phyloP scores from a whole-genome alignment of 148 eudicot genomes.

The Vaccinium myrtillus region DNA sequence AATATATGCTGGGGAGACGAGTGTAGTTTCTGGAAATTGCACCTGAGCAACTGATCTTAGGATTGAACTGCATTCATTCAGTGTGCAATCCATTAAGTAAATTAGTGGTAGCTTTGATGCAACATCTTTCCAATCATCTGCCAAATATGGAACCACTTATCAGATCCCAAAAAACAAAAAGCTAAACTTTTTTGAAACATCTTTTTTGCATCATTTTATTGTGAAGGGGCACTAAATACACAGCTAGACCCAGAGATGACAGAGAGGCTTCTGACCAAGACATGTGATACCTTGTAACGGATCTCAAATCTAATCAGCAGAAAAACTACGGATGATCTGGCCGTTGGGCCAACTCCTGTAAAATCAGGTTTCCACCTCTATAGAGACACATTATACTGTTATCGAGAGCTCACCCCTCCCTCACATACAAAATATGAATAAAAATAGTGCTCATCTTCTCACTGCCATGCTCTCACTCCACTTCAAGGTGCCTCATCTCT shows the following conservation, averaged over 20 bases:
- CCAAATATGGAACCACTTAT: constrained; percentile 34
- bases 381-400: neutral
- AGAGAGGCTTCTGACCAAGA: constrained; percentile 2
- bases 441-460: neutral
- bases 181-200: neutral
- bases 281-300: neutral
- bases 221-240: neutral
- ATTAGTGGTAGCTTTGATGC: constrained; percentile 55
- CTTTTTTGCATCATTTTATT: neutral
- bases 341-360: neutral
- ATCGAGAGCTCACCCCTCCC: no score
- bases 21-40: constrained; percentile 12
- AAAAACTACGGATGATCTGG: neutral
- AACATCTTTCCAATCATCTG: constrained; percentile 51
- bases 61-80: constrained; percentile 79
- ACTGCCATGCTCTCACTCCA: neutral
- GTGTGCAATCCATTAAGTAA: constrained; percentile 80
- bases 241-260: neutral
- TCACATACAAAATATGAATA: neutral
- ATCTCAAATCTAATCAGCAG: neutral
- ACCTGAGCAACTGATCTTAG: constrained; percentile 64
- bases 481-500: neutral
- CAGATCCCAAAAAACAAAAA: neutral
- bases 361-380: neutral
- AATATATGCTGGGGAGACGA: neutral